Evolutionary conservation across 306 rosid species (phyloP).

Genomic region (Casuarina equisetifolia): DNA sequence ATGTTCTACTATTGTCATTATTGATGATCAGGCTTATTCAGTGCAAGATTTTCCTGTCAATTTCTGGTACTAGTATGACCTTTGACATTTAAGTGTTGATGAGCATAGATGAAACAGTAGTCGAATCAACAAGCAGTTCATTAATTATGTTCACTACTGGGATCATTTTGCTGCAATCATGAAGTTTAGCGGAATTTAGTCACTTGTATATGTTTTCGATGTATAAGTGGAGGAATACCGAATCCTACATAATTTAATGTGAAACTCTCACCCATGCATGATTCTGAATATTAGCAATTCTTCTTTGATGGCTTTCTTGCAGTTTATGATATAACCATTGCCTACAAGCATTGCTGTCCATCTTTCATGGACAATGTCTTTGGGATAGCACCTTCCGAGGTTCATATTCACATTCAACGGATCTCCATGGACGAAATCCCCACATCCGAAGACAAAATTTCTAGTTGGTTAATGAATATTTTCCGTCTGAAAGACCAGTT

Average conservation of each 20-base stretch:
- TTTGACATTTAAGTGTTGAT: not conserved
- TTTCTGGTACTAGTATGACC: not conserved
- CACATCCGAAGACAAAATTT: conserved; percentile 49
- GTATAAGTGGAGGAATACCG: not conserved
- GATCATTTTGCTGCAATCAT: not conserved
- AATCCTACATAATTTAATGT: not conserved
- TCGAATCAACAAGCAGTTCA: not conserved
- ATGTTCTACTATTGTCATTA: not conserved
- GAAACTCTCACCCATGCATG: not conserved
- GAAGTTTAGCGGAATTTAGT: not conserved
- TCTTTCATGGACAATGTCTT: conserved; percentile 72
- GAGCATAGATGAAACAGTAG: not conserved
- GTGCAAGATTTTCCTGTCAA: not conserved
- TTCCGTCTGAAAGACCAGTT: conserved; percentile 61
- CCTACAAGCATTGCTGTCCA: conserved; percentile 66
- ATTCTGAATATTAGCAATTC: not conserved
- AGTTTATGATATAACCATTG: conserved; percentile 81
- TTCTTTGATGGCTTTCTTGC: conserved; percentile 10
- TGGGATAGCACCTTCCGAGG: conserved; percentile 77
- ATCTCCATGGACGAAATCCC: conserved; percentile 51
- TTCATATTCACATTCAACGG: conserved; percentile 60
- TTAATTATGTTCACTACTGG: not conserved
- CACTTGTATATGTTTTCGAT: not conserved
- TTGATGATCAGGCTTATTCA: not conserved
- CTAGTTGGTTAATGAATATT: conserved; percentile 50